A percentile compares a stretch with the other conserved stretches of the same genome.
phyloP scores from a whole-genome alignment of 140 eudicot species.

The Flaveria floridana region DNA sequence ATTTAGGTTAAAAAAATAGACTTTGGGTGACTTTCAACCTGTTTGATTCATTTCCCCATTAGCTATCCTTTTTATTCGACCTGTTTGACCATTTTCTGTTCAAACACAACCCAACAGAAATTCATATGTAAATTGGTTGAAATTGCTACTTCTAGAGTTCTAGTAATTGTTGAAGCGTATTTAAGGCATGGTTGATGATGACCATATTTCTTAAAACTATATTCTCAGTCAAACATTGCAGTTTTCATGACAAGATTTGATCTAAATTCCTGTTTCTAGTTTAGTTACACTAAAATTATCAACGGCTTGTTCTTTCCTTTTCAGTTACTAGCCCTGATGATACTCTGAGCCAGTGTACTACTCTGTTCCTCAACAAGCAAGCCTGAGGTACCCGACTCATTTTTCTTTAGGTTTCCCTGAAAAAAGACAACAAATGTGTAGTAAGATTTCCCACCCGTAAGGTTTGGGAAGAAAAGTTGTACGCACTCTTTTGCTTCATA shows the following conservation, averaged over 20 bases:
- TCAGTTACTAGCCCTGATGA: constrained; percentile 97
- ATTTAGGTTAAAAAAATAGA: neutral
- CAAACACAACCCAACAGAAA: neutral
- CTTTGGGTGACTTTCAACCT: neutral
- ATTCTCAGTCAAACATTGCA: constrained; percentile 6
- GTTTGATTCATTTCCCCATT: neutral
- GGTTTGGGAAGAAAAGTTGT: constrained; percentile 27
- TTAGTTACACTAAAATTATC: neutral
- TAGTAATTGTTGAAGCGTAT: neutral
- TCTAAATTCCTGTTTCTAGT: neutral
- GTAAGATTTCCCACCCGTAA: constrained; percentile 5
- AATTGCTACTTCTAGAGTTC: neutral
- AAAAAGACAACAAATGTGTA: constrained; percentile 6
- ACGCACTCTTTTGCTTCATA: constrained; percentile 21
- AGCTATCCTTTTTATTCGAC: neutral
- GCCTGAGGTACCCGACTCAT: constrained; percentile 23
- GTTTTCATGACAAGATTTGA: neutral
- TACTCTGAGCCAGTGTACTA: constrained; percentile 66
- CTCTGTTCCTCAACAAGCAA: constrained; percentile 54
- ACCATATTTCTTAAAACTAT: neutral
- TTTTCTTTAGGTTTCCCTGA: neutral
- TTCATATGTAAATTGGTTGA: neutral
- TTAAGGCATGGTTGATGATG: constrained; percentile 13
- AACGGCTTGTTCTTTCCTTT: constrained; percentile 10
- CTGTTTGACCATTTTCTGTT: neutral